Evolutionary conservation across 2,329 filamentous ascomycete genomes (phyloP).

Genomic region (Fusarium mangiferae): DNA sequence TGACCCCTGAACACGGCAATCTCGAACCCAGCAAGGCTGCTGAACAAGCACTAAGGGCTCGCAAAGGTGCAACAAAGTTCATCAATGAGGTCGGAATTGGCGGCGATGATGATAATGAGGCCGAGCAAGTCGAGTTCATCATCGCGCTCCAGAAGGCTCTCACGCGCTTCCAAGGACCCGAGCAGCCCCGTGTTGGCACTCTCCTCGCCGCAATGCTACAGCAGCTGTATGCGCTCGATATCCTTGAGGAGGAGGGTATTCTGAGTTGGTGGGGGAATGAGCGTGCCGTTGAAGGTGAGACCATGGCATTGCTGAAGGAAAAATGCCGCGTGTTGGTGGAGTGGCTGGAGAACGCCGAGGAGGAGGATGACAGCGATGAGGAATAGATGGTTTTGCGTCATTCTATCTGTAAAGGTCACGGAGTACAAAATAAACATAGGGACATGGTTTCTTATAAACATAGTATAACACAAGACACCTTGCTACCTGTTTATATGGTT

Average conservation of each 20-base stretch:
- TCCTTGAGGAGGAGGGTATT: conserved; percentile 90
- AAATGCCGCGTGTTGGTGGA: conserved; percentile 84
- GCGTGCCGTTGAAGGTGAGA: conserved; percentile 71
- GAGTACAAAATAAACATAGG: conserved; percentile 32
- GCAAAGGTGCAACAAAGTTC: conserved; percentile 65
- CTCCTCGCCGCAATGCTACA: conserved; percentile 83
- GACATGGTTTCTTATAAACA: background rate
- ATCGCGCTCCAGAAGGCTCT: conserved; percentile 85
- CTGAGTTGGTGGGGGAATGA: conserved; percentile 88
- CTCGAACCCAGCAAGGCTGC: conserved; percentile 73
- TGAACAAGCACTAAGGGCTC: conserved; percentile 66
- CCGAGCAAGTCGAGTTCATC: conserved; percentile 88
- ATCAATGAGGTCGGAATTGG: conserved; percentile 69
- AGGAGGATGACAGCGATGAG: conserved; percentile 69
- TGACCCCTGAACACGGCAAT: conserved; percentile 59
- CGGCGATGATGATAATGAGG: conserved; percentile 61
- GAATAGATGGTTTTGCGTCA: conserved; percentile 33
- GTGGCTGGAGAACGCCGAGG: conserved; percentile 81
- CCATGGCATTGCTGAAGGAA: conserved; percentile 75
- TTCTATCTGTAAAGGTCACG: conserved; percentile 6
- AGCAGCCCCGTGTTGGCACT: conserved; percentile 60
- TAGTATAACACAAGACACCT: background rate
- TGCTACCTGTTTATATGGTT: background rate
- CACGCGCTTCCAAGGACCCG: conserved; percentile 69
- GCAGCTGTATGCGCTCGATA: conserved; percentile 84